phyloP scores from a whole-genome alignment of 1,284 basidiomycete genomes.

The Lentinula novae-zelandiae region DNA sequence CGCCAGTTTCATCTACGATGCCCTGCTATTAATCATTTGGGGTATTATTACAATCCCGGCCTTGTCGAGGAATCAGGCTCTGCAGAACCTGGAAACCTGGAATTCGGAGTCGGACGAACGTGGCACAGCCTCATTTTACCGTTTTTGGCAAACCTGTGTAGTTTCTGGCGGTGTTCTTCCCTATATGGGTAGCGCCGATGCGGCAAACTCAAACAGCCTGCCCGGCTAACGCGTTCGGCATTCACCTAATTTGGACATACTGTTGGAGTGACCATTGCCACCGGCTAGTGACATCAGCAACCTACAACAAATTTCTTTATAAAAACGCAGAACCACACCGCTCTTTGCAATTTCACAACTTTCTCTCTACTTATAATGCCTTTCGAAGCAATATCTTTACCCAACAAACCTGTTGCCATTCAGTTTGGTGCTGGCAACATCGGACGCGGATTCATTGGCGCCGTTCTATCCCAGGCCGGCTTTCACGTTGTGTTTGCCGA shows the following conservation, averaged over 20 bases:
- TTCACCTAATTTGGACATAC: not conserved
- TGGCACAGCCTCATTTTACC: not conserved
- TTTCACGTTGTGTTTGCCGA: constrained; percentile 33
- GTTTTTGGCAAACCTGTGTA: not conserved
- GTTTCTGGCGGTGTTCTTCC: not conserved
- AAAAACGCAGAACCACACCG: not conserved
- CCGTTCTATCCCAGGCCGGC: constrained; percentile 33
- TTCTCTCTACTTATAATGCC: not conserved
- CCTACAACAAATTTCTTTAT: not conserved
- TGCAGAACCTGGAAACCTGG: not conserved
- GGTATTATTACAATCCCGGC: not conserved
- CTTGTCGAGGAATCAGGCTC: not conserved
- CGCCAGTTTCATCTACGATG: not conserved
- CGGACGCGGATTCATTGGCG: constrained; percentile 39
- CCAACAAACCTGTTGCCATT: constrained; percentile 15
- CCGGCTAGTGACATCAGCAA: not conserved
- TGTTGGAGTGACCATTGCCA: not conserved
- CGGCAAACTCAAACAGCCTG: not conserved
- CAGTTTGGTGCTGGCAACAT: constrained; percentile 39
- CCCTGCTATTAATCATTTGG: not conserved
- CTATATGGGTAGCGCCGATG: not conserved
- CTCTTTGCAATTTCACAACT: not conserved
- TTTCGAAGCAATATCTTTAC: constrained; percentile 5
- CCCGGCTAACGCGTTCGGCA: not conserved
- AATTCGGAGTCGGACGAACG: not conserved